Percentiles rank a stretch among this genome's conserved stretches.
These are phyloP conservation scores for Thalassiosira livingstoniorum DNA, from an alignment of 352 stramenopile species.

Conservation along the genomic window DNA sequence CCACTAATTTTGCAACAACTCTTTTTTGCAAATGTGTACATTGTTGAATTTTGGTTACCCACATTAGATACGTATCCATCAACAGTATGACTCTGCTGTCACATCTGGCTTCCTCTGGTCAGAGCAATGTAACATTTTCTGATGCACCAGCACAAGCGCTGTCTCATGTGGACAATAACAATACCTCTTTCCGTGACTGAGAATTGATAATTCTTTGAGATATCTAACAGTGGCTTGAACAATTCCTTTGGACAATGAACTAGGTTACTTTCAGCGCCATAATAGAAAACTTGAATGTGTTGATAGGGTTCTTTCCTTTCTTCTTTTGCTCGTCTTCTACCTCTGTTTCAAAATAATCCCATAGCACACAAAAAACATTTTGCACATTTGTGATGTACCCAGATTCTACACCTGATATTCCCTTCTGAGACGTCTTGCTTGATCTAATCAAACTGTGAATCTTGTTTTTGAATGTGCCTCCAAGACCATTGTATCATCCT, in stretches of 20 bases:
- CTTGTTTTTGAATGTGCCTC: too few species aligned
- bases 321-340: background rate
- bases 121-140: background rate
- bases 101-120: background rate
- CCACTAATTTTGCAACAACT: background rate
- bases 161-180: background rate
- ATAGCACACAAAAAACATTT: background rate
- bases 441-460: too few species aligned
- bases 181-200: background rate
- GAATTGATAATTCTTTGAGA: background rate
- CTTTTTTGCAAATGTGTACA: background rate
- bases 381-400: slow-evolving; percentile 4
- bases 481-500: background rate
- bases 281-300: slow-evolving; percentile 9
- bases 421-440: too few species aligned
- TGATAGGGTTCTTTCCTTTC: slow-evolving; percentile 1
- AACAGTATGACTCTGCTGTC: background rate
- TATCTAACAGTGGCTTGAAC: background rate
- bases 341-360: slow-evolving; percentile 4
- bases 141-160: slow-evolving; percentile 17
- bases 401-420: background rate
- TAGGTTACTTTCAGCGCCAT: background rate
- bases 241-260: slow-evolving; percentile 6
- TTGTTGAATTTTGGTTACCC: background rate
- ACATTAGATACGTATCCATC: background rate